Percentiles rank a stretch among this genome's conserved stretches.
These are phyloP conservation scores for Aureobasidium pullulans DNA, from an alignment of 2,329 filamentous ascomycete species.

Conservation along the genomic window DNA sequence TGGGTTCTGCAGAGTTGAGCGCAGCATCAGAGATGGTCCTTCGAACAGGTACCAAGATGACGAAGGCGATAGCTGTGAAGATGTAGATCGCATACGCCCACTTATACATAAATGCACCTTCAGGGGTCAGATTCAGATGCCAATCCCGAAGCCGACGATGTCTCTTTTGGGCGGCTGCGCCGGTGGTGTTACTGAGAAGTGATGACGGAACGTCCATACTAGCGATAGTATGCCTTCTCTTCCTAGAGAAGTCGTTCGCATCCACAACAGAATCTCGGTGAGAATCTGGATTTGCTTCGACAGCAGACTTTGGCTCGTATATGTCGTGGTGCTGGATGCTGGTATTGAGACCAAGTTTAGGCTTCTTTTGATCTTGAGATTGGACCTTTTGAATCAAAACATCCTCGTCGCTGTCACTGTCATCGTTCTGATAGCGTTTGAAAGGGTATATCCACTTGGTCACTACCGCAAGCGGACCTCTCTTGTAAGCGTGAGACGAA, in stretches of 20 bases:
- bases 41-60: slow-evolving; percentile 66
- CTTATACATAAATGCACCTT: slow-evolving; percentile 68
- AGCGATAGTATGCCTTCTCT: slow-evolving; percentile 12
- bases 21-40: slow-evolving; percentile 60
- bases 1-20: slow-evolving; percentile 65
- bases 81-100: slow-evolving; percentile 78
- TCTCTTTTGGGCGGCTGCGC: background rate
- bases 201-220: slow-evolving; percentile 5
- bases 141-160: slow-evolving; percentile 31
- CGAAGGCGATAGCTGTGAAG: slow-evolving; percentile 58
- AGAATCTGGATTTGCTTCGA: background rate
- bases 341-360: slow-evolving; percentile 2
- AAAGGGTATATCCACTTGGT: background rate
- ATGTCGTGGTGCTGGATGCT: background rate
- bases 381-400: slow-evolving; percentile 21
- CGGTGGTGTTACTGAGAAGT: background rate
- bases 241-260: background rate
- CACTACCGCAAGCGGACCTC: slow-evolving; percentile 20
- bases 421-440: slow-evolving; percentile 17
- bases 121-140: slow-evolving; percentile 72
- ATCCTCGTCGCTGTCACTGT: slow-evolving; percentile 44
- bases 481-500: slow-evolving; percentile 22
- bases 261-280: background rate
- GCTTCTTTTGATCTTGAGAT: background rate
- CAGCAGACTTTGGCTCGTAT: slow-evolving; percentile 9